Conservation (phyloP, 1,284 basidiomycete genomes). For the Trichosporon sp. region DNA sequence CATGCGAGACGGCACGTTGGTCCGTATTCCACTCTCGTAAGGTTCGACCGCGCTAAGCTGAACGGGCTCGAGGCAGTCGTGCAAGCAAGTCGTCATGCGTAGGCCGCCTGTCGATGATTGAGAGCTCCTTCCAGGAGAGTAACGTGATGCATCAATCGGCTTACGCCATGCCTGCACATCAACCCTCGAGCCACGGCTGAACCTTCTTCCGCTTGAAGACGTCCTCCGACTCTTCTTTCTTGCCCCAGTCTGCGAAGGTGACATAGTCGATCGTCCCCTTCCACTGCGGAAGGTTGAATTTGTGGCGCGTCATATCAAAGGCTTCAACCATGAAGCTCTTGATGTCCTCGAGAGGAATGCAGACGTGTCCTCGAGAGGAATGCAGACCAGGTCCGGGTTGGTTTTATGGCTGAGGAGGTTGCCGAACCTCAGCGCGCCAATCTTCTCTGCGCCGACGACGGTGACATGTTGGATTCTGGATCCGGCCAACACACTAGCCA, state of each 20-base stretch:
- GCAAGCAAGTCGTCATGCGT: too few relatives aligned
- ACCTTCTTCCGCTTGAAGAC: background rate
- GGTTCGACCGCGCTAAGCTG: too few relatives aligned
- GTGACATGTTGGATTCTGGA: background rate
- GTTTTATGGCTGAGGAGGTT: background rate
- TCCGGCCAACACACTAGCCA: background rate
- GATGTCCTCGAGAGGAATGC: background rate
- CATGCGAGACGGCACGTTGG: too few relatives aligned
- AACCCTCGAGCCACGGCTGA: background rate
- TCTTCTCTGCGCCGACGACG: background rate
- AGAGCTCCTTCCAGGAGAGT: too few relatives aligned
- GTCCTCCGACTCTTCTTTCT: background rate
- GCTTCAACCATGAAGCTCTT: background rate
- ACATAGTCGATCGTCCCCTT: background rate
- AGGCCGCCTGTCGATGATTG: too few relatives aligned
- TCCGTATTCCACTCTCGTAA: too few relatives aligned
- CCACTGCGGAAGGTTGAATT: background rate
- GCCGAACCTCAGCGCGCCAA: background rate
- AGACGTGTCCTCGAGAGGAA: background rate
- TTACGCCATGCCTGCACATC: too few relatives aligned
- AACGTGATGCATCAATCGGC: too few relatives aligned
- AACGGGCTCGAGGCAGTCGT: too few relatives aligned
- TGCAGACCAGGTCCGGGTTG: background rate
- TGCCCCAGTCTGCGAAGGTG: background rate
- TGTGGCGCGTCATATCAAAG: too few relatives aligned